Conservation (phyloP, 768 basidiomycete species). For the Hericium alpestre region DNA sequence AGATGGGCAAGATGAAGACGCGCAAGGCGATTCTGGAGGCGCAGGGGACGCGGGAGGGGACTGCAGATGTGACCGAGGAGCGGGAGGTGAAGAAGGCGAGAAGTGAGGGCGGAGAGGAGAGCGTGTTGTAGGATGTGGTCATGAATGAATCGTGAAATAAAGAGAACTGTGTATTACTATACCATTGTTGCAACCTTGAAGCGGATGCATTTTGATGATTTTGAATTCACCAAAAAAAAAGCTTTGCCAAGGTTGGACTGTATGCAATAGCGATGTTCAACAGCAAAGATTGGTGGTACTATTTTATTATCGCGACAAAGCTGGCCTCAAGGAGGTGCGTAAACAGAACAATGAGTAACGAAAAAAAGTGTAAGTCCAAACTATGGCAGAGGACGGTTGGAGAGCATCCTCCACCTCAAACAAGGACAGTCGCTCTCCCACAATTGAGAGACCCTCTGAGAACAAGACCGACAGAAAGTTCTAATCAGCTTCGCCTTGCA, state of each 20-base stretch:
- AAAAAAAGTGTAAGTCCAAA: conserved; percentile 10
- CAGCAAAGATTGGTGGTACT: too few relatives aligned
- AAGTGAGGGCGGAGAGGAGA: background rate
- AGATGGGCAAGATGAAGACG: conserved; percentile 14
- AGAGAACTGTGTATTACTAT: too few relatives aligned
- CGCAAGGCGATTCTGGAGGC: conserved; percentile 8
- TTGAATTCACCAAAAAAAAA: too few relatives aligned
- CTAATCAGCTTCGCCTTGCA: too few relatives aligned
- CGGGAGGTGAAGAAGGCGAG: conserved; percentile 1
- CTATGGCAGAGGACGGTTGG: conserved; percentile 11
- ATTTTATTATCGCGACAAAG: too few relatives aligned
- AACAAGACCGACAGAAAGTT: too few relatives aligned
- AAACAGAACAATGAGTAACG: background rate
- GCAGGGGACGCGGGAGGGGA: background rate
- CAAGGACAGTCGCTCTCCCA: conserved; percentile 13
- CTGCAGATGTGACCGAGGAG: background rate
- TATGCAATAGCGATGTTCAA: too few relatives aligned
- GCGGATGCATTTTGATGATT: too few relatives aligned
- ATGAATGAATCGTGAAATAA: background rate
- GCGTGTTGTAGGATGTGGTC: background rate
- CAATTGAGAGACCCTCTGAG: background rate
- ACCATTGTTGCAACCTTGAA: too few relatives aligned
- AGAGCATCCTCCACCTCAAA: conserved; percentile 11
- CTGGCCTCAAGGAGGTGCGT: background rate
- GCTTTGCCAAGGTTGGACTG: too few relatives aligned